Conservation (phyloP, 495 filamentous ascomycete species). For the Aspergillus bridgeri region DNA sequence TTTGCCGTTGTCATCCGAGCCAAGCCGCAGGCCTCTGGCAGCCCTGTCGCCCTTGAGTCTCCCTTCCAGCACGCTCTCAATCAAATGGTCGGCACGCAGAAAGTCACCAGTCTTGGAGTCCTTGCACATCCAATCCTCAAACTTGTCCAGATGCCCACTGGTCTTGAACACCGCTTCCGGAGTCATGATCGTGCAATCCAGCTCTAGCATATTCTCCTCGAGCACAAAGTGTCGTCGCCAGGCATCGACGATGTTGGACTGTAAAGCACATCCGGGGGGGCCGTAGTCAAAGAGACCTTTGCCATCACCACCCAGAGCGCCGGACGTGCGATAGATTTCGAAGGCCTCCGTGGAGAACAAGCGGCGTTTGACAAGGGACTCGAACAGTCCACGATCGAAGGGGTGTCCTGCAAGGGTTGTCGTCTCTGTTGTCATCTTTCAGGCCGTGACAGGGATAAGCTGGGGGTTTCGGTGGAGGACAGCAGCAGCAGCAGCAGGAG, state of each 20-base stretch:
- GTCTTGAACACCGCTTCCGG: constrained; percentile 92
- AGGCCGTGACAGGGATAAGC: no score
- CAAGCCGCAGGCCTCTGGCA: constrained; percentile 67
- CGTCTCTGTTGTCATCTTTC: no score
- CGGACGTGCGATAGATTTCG: constrained; percentile 79
- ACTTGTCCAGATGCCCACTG: constrained; percentile 94
- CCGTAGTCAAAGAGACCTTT: constrained; percentile 84
- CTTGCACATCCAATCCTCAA: constrained; percentile 99
- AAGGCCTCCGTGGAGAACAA: no score
- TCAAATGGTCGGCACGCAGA: constrained; percentile 89
- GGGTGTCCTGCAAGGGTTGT: no score
- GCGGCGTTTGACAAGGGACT: no score
- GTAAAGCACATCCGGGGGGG: constrained; percentile 73
- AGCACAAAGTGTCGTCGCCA: constrained; percentile 93
- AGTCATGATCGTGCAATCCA: constrained; percentile 81
- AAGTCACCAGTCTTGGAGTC: constrained; percentile 97
- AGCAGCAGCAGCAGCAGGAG: no score
- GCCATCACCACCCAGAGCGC: constrained; percentile 88
- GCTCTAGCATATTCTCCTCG: constrained; percentile 88
- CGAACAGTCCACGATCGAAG: no score
- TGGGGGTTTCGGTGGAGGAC: no score
- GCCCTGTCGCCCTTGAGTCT: constrained; percentile 79
- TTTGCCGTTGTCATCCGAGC: constrained; percentile 48
- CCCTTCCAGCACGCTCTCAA: constrained; percentile 85
- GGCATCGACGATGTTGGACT: constrained; percentile 80